Percentiles rank a stretch among this genome's conserved stretches.
phyloP scores from a whole-genome alignment of 2,329 filamentous ascomycete genomes.

The Penicillium sp. region DNA sequence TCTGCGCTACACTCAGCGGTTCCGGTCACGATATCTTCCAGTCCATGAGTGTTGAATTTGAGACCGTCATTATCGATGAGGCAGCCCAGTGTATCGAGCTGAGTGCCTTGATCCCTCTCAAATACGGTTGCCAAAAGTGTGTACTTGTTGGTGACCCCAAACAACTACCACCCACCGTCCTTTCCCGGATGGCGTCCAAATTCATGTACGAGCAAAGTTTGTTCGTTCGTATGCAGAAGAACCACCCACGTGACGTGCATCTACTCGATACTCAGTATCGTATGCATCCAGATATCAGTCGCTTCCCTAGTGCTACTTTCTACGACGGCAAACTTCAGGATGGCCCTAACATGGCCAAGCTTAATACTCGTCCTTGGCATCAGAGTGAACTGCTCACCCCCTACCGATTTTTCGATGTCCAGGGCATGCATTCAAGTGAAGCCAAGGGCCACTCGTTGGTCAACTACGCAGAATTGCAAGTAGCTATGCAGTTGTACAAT shows the following conservation, averaged over 20 bases:
- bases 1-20: slow-evolving; percentile 93
- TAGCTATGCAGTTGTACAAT: slow-evolving; percentile 82
- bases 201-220: slow-evolving; percentile 97
- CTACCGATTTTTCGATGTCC: slow-evolving; percentile 96
- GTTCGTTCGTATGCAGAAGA: slow-evolving; percentile 97
- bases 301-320: slow-evolving; percentile 86
- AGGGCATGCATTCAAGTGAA: slow-evolving; percentile 81
- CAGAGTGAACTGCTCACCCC: slow-evolving; percentile 76
- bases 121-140: slow-evolving; percentile 96
- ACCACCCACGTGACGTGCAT: slow-evolving; percentile 84
- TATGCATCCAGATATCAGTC: slow-evolving; percentile 97
- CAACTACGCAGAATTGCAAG: slow-evolving; percentile 82
- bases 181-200: slow-evolving; percentile 86
- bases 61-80: slow-evolving; percentile 97
- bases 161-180: slow-evolving; percentile 90
- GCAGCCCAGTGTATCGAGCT: slow-evolving; percentile 97
- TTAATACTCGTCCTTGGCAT: slow-evolving; percentile 85
- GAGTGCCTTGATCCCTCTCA: slow-evolving; percentile 92
- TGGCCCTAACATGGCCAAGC: slow-evolving; percentile 75
- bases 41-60: slow-evolving; percentile 90
- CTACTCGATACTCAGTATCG: slow-evolving; percentile 97
- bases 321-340: slow-evolving; percentile 87
- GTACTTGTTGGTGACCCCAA: slow-evolving; percentile 97
- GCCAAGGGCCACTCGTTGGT: slow-evolving; percentile 83
- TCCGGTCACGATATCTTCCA: slow-evolving; percentile 98